Percentiles rank a stretch among this genome's conserved stretches.
Conservation (phyloP, 148 eudicot species). For the Nepenthes gracilis region DNA sequence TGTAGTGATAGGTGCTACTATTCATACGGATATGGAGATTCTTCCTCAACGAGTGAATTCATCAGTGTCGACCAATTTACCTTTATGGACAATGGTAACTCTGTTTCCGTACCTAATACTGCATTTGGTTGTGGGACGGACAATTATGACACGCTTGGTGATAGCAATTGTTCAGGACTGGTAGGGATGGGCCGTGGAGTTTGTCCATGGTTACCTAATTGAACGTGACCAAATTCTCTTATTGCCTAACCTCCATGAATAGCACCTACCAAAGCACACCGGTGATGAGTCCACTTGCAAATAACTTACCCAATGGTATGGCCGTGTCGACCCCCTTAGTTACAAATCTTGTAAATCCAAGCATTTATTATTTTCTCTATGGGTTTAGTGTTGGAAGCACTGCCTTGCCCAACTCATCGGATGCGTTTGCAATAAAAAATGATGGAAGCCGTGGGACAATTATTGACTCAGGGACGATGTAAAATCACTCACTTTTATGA, state of each 20-base stretch:
- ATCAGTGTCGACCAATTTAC: slow-evolving; percentile 25
- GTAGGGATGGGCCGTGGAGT: slow-evolving; percentile 32
- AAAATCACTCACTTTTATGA: no score
- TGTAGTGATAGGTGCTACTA: slow-evolving; percentile 6
- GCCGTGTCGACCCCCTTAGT: no score
- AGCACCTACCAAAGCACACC: not conserved
- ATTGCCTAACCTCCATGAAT: slow-evolving; percentile 20
- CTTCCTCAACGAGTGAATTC: slow-evolving; percentile 23
- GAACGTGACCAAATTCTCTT: slow-evolving; percentile 22
- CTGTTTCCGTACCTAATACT: slow-evolving; percentile 12
- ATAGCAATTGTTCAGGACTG: slow-evolving; percentile 19
- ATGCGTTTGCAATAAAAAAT: no score
- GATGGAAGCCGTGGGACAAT: no score
- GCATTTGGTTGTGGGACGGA: slow-evolving; percentile 34
- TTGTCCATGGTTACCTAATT: slow-evolving; percentile 33
- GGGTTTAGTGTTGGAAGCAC: no score
- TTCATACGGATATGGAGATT: slow-evolving; percentile 16
- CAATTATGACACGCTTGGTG: slow-evolving; percentile 16
- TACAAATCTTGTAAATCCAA: no score
- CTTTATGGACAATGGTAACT: slow-evolving; percentile 8
- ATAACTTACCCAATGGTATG: not conserved
- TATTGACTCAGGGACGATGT: no score
- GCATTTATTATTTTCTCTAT: no score
- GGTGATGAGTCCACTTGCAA: not conserved
- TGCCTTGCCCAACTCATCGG: no score